Evolutionary conservation across 2,329 filamentous ascomycete species (phyloP).

Genomic region (Talaromyces amestolkiae): DNA sequence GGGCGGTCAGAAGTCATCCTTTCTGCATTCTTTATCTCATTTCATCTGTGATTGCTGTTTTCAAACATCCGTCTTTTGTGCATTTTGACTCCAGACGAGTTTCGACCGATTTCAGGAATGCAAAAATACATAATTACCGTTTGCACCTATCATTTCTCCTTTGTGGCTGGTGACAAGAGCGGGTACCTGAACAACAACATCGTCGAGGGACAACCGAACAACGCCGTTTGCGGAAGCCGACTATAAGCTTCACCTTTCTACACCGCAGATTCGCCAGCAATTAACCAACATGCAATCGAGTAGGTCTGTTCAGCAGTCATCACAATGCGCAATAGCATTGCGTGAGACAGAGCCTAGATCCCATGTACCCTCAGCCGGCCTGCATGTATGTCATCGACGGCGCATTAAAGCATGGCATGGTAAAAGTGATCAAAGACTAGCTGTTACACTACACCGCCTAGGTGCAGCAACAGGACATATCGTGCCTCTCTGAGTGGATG

Average conservation of each 20-base stretch:
- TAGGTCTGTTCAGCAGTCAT: background rate
- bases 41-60: background rate
- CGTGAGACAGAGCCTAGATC: background rate
- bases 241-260: slow-evolving; percentile 5
- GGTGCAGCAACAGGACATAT: background rate
- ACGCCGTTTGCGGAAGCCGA: slow-evolving; percentile 8
- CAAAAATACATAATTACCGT: background rate
- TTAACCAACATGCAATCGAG: background rate
- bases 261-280: background rate
- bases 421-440: background rate
- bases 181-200: background rate
- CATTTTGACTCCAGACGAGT: background rate
- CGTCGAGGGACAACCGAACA: background rate
- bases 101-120: background rate
- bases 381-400: slow-evolving; percentile 1
- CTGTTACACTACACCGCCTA: slow-evolving; percentile 2
- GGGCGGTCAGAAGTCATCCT: background rate
- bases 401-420: slow-evolving; percentile 2
- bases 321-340: background rate
- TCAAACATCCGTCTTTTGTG: background rate
- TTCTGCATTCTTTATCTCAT: background rate
- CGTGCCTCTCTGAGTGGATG: slow-evolving; percentile 9
- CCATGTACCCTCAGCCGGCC: background rate
- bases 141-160: background rate
- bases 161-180: background rate